Evolutionary conservation across 2,329 filamentous ascomycete genomes (phyloP).

Genomic region (Penicillium fuscoglaucum): DNA sequence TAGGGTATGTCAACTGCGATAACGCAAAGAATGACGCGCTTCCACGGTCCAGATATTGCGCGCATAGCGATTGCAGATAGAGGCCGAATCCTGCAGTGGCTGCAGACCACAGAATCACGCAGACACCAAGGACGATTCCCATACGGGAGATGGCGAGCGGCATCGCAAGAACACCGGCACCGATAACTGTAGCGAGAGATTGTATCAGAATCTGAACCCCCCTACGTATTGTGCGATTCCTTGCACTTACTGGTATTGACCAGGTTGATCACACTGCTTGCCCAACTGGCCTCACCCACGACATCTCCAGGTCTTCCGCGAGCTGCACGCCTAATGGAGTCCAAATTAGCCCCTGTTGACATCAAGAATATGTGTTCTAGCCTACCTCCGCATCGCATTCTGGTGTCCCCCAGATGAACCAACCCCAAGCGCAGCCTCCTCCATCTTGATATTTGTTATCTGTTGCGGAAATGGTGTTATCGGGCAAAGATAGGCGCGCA

Average conservation of each 20-base stretch:
- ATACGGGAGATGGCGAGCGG: conserved; percentile 94
- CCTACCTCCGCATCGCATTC: not conserved
- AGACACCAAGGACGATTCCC: conserved; percentile 80
- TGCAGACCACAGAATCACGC: conserved; percentile 90
- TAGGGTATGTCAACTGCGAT: conserved; percentile 94
- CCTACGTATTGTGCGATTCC: conserved; percentile 35
- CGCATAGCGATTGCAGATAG: conserved; percentile 90
- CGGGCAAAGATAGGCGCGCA: conserved; percentile 17
- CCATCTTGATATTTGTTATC: conserved; percentile 25
- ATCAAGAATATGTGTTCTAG: not conserved
- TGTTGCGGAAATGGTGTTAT: conserved; percentile 17
- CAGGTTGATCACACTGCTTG: conserved; percentile 91
- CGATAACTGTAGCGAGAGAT: conserved; percentile 65
- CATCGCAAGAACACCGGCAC: conserved; percentile 91
- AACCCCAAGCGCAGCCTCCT: conserved; percentile 34
- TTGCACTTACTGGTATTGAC: conserved; percentile 78
- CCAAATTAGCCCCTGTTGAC: not conserved
- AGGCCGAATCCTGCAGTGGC: conserved; percentile 86
- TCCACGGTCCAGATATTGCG: conserved; percentile 87
- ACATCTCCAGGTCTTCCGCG: conserved; percentile 68
- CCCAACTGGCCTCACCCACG: conserved; percentile 77
- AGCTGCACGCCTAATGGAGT: conserved; percentile 30
- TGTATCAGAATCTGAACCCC: conserved; percentile 12
- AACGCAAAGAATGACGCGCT: conserved; percentile 92
- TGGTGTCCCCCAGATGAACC: conserved; percentile 21